Evolutionary conservation across 2,329 filamentous ascomycete genomes (phyloP).

Genomic region (Trichophyton verrucosum): DNA sequence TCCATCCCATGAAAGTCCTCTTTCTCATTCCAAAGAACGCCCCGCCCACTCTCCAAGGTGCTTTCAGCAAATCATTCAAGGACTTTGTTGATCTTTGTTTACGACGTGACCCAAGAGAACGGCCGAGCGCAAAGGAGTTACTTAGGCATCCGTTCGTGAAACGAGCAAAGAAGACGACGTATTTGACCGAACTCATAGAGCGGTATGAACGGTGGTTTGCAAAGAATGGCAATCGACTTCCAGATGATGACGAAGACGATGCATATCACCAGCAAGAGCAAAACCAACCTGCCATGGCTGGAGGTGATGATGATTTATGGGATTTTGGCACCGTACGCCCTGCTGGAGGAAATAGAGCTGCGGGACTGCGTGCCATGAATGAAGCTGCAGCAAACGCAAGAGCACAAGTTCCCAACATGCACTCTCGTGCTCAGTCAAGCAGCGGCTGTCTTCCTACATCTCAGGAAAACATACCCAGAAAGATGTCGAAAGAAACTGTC

Average conservation of each 20-base stretch:
- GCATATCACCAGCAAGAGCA: constrained; percentile 19
- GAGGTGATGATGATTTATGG: constrained; percentile 78
- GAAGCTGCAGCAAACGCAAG: constrained; percentile 70
- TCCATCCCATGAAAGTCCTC: constrained; percentile 96
- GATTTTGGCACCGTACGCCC: constrained; percentile 93
- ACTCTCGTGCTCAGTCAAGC: constrained; percentile 17
- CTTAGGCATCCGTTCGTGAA: constrained; percentile 83
- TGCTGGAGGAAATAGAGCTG: constrained; percentile 52
- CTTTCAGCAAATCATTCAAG: constrained; percentile 72
- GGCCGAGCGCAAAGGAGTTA: constrained; percentile 75
- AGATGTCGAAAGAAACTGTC: constrained; percentile 18
- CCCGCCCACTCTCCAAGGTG: constrained; percentile 66
- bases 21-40: constrained; percentile 94
- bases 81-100: constrained; percentile 76
- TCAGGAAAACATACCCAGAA: constrained; percentile 22
- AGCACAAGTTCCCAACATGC: constrained; percentile 40
- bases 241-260: constrained; percentile 52
- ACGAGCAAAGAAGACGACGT: constrained; percentile 88
- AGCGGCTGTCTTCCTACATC: constrained; percentile 3
- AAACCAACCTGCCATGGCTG: constrained; percentile 31
- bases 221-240: constrained; percentile 59
- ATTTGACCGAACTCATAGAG: constrained; percentile 90
- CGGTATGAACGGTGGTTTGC: constrained; percentile 77
- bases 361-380: constrained; percentile 60
- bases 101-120: constrained; percentile 75